Evolutionary conservation across 768 basidiomycete species (phyloP), one percentile per base, ranked within the genome.

Genomic region (Hericium alpestre): DNA sequence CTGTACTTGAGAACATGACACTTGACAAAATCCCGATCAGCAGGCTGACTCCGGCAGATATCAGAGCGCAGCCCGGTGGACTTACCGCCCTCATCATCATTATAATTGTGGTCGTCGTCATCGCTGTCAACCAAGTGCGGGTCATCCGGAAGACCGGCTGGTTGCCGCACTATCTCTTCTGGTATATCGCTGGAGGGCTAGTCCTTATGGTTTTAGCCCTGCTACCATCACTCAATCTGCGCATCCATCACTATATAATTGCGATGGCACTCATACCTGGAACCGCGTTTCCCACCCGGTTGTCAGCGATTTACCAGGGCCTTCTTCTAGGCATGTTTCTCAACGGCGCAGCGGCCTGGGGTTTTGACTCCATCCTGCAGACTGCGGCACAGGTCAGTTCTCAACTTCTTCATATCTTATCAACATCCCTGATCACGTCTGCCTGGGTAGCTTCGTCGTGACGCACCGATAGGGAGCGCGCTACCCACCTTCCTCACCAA

Each of bases 141-240:
- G 81, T 91, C 55, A 84, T 92, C 57, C 80, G 90, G 53, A 87
- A 87, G 69, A 91, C 88, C 0, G 90, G 91, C 1, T 90, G 87
- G 83, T 71, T 93, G 12, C 82, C 83, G 4, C 78, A 81, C 65
- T 93, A 93, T 66, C 65, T 84, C 37, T 76, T 75, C 6, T 91
- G 90, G 87, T 88, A 87, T 65, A 70, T 80, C 39, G 65, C 75
- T 32, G 87, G 86, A 13, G 89, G 82, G 0, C 68, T 88, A 15
- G 75, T 84, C n/a, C 65, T 78, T 22, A 65, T 90, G 12, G 80
- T 91, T 4, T 67, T 93, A 48, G 79, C 84, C 3, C 72, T 80
- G 53, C 72, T 93, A 16, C 90, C 90, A 10, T 83, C 80, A 5
- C 66, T 92, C 50, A 69, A 80, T 52, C 72, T 91, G 47, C 79